Conservation (phyloP, 768 basidiomycete genomes). For the Suillus decipiens region DNA sequence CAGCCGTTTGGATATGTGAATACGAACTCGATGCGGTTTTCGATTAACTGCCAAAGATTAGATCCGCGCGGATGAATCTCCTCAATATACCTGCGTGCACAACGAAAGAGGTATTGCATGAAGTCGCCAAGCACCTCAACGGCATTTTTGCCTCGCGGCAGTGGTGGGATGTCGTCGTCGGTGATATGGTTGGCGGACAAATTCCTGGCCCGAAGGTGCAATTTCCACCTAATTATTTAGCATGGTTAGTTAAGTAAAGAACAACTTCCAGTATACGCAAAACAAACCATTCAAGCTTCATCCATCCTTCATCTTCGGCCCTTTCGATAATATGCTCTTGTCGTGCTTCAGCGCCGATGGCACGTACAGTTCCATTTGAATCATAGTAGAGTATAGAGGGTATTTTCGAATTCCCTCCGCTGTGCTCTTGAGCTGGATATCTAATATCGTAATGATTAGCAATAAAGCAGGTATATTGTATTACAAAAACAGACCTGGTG, state of each 20-base stretch:
- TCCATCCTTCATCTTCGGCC: conserved; percentile 47
- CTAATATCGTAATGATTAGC: conserved; percentile 20
- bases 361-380: conserved; percentile 37
- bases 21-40: conserved; percentile 48
- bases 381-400: conserved; percentile 52
- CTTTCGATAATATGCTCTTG: conserved; percentile 39
- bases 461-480: neutral
- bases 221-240: conserved; percentile 32
- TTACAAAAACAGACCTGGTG: conserved; percentile 27
- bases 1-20: conserved; percentile 68
- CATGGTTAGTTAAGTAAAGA: neutral
- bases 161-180: conserved; percentile 38
- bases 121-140: conserved; percentile 50
- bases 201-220: conserved; percentile 41
- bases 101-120: conserved; percentile 45
- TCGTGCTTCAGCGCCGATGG: conserved; percentile 48
- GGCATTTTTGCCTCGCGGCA: conserved; percentile 43
- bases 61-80: conserved; percentile 46
- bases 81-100: conserved; percentile 47
- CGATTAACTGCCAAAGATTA: conserved; percentile 47
- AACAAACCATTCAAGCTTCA: conserved; percentile 46
- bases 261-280: neutral
- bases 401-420: conserved; percentile 48
- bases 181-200: conserved; percentile 32
- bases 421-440: conserved; percentile 45